Conservation (phyloP, 1,284 basidiomycete genomes). For the Melampsora americana region DNA sequence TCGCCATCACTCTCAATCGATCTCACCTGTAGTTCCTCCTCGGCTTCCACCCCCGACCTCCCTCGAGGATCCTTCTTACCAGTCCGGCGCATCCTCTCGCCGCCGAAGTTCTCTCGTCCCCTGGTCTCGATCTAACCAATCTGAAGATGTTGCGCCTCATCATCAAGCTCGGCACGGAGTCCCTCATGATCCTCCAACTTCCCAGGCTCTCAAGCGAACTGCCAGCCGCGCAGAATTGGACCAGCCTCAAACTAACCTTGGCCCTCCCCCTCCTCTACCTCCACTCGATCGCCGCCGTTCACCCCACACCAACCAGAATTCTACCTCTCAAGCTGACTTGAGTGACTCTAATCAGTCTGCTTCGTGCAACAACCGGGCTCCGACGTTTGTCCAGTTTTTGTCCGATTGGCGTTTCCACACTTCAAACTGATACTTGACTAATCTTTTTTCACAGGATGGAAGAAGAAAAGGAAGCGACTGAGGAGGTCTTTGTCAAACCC, state of each 20-base stretch:
- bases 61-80: neutral
- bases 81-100: neutral
- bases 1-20: neutral
- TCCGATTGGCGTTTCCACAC: neutral
- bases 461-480: neutral
- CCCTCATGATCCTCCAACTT: neutral
- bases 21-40: neutral
- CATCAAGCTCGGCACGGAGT: neutral
- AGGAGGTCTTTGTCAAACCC: conserved; percentile 16
- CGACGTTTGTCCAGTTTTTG: neutral
- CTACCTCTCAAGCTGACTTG: neutral
- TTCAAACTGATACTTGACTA: neutral
- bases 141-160: neutral
- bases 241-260: neutral
- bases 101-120: neutral
- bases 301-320: conserved; percentile 3
- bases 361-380: neutral
- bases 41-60: neutral
- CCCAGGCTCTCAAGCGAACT: conserved; percentile 21
- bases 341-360: neutral
- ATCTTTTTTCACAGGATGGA: neutral
- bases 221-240: conserved; percentile 32
- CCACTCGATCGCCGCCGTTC: neutral
- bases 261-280: conserved; percentile 2
- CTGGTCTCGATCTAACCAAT: too few relatives aligned